These are phyloP conservation scores for Salmacisia buchloeana DNA, from an alignment of 1,284 basidiomycete genomes.

Conservation along the genomic window DNA sequence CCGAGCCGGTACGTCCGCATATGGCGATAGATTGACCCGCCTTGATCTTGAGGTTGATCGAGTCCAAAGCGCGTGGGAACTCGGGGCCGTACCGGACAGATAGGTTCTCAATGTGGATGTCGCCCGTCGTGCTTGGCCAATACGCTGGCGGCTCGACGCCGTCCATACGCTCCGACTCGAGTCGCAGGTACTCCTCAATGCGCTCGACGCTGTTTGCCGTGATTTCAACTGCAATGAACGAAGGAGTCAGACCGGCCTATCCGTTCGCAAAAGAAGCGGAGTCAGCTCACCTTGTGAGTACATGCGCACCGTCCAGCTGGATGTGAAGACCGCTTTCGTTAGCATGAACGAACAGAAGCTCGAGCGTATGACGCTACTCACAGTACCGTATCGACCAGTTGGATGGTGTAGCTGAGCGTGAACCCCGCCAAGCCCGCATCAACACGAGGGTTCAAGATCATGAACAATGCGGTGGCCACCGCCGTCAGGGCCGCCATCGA, in stretches of 20 bases:
- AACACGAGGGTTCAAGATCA: conserved; percentile 56
- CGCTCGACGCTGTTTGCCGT: conserved; percentile 51
- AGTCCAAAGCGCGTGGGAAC: conserved; percentile 43
- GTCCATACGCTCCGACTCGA: conserved; percentile 36
- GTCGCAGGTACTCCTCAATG: conserved; percentile 45
- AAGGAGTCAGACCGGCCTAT: not conserved
- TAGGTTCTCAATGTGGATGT: conserved; percentile 42
- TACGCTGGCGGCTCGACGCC: conserved; percentile 45
- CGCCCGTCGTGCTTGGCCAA: conserved; percentile 46
- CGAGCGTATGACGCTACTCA: conserved; percentile 48
- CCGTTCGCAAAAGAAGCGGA: not conserved
- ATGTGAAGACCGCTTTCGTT: not conserved
- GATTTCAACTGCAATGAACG: conserved; percentile 39
- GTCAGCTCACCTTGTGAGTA: not conserved
- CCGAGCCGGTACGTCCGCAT: conserved; percentile 66
- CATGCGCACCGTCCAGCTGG: not conserved
- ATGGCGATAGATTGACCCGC: conserved; percentile 50
- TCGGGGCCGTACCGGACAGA: conserved; percentile 48
- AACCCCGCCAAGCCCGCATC: conserved; percentile 47
- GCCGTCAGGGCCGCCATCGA: conserved; percentile 42
- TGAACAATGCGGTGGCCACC: conserved; percentile 49
- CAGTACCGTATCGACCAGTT: conserved; percentile 61
- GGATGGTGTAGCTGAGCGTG: conserved; percentile 43
- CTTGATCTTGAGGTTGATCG: conserved; percentile 41
- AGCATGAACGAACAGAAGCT: not conserved